Percentiles rank a stretch among this genome's conserved stretches.
Conservation (phyloP, 2,329 filamentous ascomycete species). For the Monilinia vaccinii-corymbosi region DNA sequence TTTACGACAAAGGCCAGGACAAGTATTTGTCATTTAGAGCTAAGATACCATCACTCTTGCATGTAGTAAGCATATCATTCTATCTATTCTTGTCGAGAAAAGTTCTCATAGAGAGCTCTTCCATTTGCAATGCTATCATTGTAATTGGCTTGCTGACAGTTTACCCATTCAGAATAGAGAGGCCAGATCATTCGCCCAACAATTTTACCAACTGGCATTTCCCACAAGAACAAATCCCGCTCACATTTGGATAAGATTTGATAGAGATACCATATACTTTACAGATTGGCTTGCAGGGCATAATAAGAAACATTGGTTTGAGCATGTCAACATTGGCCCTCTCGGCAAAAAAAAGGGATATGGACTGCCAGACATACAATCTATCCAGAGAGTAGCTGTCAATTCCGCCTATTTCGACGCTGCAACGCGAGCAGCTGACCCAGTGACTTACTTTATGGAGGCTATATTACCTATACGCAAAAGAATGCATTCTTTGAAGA, state of each 20-base stretch:
- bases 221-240: background rate
- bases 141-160: background rate
- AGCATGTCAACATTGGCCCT: background rate
- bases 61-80: background rate
- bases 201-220: background rate
- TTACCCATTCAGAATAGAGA: background rate
- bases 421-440: background rate
- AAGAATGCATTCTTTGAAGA: background rate
- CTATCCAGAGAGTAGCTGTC: background rate
- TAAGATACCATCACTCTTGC: background rate
- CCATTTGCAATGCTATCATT: background rate
- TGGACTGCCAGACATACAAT: background rate
- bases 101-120: background rate
- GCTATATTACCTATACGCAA: background rate
- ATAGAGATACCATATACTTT: background rate
- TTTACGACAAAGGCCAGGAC: slow-evolving; percentile 1
- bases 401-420: background rate
- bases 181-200: background rate
- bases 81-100: background rate
- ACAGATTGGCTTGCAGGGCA: background rate
- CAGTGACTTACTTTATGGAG: background rate
- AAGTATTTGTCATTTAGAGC: background rate
- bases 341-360: background rate
- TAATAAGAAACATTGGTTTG: background rate
- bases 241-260: background rate